Conservation (phyloP, 176 grass and related monocot species). For the Paspalum notatum region DNA sequence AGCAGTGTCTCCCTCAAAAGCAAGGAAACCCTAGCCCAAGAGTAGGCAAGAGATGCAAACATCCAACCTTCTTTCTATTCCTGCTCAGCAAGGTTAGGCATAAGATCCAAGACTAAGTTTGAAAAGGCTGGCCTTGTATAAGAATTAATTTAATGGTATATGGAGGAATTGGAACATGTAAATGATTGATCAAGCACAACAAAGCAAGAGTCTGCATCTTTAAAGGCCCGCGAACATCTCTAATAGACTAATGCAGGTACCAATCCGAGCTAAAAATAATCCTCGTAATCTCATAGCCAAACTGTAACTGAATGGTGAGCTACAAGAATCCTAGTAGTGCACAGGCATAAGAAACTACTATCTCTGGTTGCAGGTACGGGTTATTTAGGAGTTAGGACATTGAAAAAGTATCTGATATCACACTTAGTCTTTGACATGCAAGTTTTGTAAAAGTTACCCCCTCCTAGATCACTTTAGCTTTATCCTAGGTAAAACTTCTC, state of each 20-base stretch:
- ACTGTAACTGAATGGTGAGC: constrained; percentile 11
- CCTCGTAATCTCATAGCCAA: constrained; percentile 31
- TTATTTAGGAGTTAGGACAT: not conserved
- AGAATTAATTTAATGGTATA: constrained; percentile 14
- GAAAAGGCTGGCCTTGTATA: constrained; percentile 8
- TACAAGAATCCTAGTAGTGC: constrained; percentile 2
- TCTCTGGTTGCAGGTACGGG: not conserved
- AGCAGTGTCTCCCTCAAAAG: not conserved
- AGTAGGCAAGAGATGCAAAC: not conserved
- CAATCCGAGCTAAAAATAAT: constrained; percentile 24
- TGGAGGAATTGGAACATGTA: constrained; percentile 12
- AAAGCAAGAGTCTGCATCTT: constrained; percentile 24
- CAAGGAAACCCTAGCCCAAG: not conserved
- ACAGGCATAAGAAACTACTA: constrained; percentile 36
- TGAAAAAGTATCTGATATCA: no score
- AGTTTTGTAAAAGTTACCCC: not conserved
- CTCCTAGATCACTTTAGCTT: no score
- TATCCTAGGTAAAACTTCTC: no score
- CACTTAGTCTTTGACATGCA: not conserved
- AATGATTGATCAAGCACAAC: constrained; percentile 26
- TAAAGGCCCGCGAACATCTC: constrained; percentile 13
- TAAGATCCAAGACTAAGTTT: constrained; percentile 23
- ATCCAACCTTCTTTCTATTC: not conserved
- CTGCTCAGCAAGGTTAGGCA: not conserved
- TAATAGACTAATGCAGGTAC: constrained; percentile 21